phyloP scores from a whole-genome alignment of 208 protist species.

The Leishmania amazonensis region DNA sequence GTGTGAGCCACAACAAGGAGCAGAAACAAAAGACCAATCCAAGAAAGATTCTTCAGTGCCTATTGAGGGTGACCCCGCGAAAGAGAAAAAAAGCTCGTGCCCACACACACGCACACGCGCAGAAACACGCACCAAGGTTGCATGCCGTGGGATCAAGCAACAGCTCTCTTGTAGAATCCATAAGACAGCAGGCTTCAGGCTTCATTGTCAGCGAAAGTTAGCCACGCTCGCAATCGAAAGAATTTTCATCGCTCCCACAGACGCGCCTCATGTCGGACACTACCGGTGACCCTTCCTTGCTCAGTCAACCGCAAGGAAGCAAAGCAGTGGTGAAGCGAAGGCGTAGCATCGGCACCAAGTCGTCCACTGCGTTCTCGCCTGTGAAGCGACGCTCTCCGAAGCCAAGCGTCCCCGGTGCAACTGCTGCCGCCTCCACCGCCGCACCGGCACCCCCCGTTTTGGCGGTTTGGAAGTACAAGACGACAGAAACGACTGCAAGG shows the following conservation, averaged over 20 bases:
- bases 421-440: background rate
- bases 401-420: background rate
- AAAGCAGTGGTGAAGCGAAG: background rate
- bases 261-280: background rate
- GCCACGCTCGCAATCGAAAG: background rate
- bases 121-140: background rate
- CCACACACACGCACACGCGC: background rate
- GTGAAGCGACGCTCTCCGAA: background rate
- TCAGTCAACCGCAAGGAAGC: background rate
- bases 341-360: constrained; percentile 7
- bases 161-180: background rate
- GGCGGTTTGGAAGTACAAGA: background rate
- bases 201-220: background rate
- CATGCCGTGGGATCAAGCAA: background rate
- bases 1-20: too few species aligned
- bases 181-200: background rate
- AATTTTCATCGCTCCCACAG: background rate
- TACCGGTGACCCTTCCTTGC: background rate
- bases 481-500: background rate
- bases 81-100: background rate
- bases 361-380: constrained; percentile 2
- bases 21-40: background rate
- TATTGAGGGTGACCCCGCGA: background rate
- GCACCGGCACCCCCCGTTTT: background rate
- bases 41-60: background rate